Evolutionary conservation across 805 yeast species (phyloP).

Genomic region (Cyberlindnera xylosilytica): DNA sequence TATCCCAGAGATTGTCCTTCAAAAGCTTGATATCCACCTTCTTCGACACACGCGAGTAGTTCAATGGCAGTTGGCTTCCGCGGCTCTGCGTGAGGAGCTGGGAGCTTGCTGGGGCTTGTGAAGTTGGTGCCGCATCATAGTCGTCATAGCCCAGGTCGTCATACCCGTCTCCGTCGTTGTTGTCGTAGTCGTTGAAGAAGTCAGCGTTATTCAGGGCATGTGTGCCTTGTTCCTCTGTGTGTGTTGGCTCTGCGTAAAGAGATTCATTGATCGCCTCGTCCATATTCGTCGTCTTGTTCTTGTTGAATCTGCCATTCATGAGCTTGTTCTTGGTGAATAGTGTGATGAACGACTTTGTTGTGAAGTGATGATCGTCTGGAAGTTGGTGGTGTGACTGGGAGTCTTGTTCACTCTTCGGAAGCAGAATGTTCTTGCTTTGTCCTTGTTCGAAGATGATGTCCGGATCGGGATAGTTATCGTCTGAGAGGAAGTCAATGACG

Average conservation of each 20-base stretch:
- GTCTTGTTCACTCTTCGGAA: no score
- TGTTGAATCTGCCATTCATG: slow-evolving; percentile 34
- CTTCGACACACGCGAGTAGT: slow-evolving; percentile 71
- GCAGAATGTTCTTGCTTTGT: slow-evolving; percentile 29
- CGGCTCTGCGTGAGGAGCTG: slow-evolving; percentile 23
- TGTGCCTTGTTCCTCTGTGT: slow-evolving; percentile 23
- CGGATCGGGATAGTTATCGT: slow-evolving; percentile 36
- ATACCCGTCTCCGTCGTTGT: slow-evolving; percentile 31
- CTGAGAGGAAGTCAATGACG: slow-evolving; percentile 42
- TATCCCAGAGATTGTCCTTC: slow-evolving; percentile 77
- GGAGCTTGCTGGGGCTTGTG: slow-evolving; percentile 21
- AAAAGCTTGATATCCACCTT: slow-evolving; percentile 73
- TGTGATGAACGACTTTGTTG: slow-evolving; percentile 62
- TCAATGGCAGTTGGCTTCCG: slow-evolving; percentile 37
- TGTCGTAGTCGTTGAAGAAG: slow-evolving; percentile 36
- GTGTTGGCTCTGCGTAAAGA: slow-evolving; percentile 62
- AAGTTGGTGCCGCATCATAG: slow-evolving; percentile 29
- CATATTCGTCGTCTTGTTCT: slow-evolving; percentile 18
- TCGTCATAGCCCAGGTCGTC: slow-evolving; percentile 22
- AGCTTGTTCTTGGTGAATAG: slow-evolving; percentile 65
- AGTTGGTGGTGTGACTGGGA: slow-evolving; percentile 52
- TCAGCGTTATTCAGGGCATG: slow-evolving; percentile 34
- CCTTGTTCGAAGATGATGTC: slow-evolving; percentile 39
- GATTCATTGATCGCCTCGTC: slow-evolving; percentile 53
- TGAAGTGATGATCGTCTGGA: slow-evolving; percentile 74